Evolutionary conservation across 208 protist genomes (phyloP).

Genomic region (Acanthamoeba lenticulata): DNA sequence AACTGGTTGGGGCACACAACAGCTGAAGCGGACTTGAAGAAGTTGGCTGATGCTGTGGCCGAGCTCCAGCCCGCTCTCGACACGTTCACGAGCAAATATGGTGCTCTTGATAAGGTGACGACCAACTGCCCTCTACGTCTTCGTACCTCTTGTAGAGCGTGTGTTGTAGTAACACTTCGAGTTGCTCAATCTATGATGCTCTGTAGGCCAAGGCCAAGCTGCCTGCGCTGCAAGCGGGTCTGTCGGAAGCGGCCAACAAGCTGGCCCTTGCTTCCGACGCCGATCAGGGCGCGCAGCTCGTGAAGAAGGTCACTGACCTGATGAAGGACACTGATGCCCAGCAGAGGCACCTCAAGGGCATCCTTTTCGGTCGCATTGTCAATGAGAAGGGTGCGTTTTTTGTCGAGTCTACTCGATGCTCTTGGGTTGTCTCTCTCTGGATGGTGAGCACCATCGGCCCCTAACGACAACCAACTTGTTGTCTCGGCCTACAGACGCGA

Average conservation of each 20-base stretch:
- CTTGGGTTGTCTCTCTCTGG: too few species aligned
- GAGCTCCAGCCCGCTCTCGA: constrained; percentile 33
- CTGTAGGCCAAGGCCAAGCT: constrained; percentile 48
- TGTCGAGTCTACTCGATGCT: too few species aligned
- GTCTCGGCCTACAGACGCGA: not conserved
- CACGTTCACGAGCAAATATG: not conserved
- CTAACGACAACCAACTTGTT: too few species aligned
- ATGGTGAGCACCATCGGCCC: too few species aligned
- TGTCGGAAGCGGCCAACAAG: not conserved
- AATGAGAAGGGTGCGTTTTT: not conserved
- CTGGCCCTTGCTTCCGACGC: not conserved
- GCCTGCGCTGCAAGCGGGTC: not conserved
- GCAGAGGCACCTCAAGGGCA: not conserved
- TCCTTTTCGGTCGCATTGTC: not conserved
- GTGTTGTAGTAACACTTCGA: not conserved
- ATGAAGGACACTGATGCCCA: constrained; percentile 1
- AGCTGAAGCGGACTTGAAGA: constrained; percentile 54
- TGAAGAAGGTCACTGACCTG: not conserved
- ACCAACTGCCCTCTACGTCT: not conserved
- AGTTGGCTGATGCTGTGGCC: constrained; percentile 9
- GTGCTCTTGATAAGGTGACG: not conserved
- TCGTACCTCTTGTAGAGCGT: not conserved
- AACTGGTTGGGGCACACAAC: too few species aligned
- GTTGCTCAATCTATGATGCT: not conserved
- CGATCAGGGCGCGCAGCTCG: not conserved